These are phyloP conservation scores for Mangifera indica DNA, from an alignment of 345 rosid genomes.

Conservation along the genomic window DNA sequence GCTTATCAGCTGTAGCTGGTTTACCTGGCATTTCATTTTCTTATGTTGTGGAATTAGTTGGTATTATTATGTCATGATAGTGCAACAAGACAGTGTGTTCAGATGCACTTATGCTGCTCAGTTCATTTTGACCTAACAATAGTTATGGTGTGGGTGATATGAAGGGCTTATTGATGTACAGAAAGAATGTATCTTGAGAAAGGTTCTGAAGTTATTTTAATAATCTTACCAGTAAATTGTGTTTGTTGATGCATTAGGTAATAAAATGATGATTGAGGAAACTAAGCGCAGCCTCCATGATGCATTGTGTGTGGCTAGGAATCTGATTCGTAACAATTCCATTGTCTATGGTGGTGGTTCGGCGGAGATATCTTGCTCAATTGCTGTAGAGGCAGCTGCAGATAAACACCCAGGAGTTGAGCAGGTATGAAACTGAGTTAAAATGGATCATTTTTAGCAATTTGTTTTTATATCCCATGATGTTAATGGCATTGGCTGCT, in stretches of 20 bases:
- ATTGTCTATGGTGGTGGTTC: slow-evolving; percentile 98
- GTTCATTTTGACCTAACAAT: neutral
- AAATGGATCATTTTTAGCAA: neutral
- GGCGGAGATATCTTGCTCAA: slow-evolving; percentile 89
- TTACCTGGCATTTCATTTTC: neutral
- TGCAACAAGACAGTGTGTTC: neutral
- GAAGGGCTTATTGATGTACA: neutral
- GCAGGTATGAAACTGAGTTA: slow-evolving; percentile 50
- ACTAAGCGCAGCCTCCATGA: slow-evolving; percentile 96
- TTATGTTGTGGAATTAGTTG: neutral
- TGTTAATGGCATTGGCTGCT: neutral
- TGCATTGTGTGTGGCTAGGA: slow-evolving; percentile 91
- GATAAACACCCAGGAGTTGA: slow-evolving; percentile 91
- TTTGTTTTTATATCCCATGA: neutral
- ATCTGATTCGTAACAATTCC: slow-evolving; percentile 88
- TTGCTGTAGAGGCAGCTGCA: slow-evolving; percentile 91
- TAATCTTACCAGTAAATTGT: slow-evolving; percentile 13
- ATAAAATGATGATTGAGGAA: slow-evolving; percentile 98
- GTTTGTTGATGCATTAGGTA: slow-evolving; percentile 50
- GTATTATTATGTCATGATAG: neutral
- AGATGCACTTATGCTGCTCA: neutral
- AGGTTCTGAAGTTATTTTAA: neutral
- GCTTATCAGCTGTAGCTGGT: neutral
- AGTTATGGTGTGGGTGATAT: neutral
- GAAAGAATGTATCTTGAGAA: neutral